A percentile compares a stretch with the other conserved stretches of the same genome.
These are phyloP conservation scores for Coniophora puteana DNA, from an alignment of 1,284 basidiomycete species.

Conservation along the genomic window DNA sequence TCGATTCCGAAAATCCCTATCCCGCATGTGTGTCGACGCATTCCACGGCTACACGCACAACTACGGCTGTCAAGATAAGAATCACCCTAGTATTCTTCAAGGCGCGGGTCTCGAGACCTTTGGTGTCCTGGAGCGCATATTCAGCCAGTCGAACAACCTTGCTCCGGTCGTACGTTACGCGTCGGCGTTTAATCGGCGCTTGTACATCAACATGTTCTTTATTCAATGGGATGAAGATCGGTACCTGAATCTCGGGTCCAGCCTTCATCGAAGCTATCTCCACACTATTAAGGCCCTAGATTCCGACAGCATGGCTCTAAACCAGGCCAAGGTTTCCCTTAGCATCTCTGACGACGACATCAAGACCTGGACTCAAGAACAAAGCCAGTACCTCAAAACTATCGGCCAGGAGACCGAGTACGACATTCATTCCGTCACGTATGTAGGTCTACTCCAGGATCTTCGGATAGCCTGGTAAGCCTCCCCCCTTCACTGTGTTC, in stretches of 20 bases:
- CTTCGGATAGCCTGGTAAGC: no score
- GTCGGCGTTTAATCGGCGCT: not conserved
- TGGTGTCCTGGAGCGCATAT: constrained; percentile 28
- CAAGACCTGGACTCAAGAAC: not conserved
- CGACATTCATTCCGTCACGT: no score
- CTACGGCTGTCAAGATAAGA: constrained; percentile 26
- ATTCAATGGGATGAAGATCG: not conserved
- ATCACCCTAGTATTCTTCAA: constrained; percentile 26
- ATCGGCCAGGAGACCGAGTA: no score
- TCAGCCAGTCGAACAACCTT: constrained; percentile 13
- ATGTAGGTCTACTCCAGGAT: no score
- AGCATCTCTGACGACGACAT: not conserved
- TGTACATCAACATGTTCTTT: constrained; percentile 5
- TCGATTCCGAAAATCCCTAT: not conserved
- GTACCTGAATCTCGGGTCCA: not conserved
- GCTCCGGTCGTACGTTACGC: not conserved
- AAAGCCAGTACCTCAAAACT: no score
- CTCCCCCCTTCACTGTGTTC: no score
- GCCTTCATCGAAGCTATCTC: not conserved
- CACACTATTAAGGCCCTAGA: not conserved
- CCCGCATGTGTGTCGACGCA: constrained; percentile 16
- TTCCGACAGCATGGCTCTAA: not conserved
- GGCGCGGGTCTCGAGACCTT: constrained; percentile 34
- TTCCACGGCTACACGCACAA: constrained; percentile 35
- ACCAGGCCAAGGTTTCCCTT: not conserved